These are phyloP conservation scores for Kuraishia piskuri DNA, from an alignment of 805 yeast species.

Conservation along the genomic window DNA sequence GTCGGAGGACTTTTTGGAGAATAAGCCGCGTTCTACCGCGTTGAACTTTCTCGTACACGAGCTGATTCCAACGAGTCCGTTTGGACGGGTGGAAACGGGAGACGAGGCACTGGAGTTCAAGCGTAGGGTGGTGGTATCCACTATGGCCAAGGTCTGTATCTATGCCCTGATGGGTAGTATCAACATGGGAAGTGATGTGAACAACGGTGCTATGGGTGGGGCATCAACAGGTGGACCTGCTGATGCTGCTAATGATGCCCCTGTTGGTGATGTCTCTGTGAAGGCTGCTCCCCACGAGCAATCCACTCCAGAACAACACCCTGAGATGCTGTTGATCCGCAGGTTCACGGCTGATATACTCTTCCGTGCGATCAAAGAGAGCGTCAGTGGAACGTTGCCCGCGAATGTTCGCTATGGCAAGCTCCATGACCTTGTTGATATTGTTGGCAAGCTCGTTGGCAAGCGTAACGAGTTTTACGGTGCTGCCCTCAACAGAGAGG, in stretches of 20 bases:
- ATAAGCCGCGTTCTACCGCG: constrained; percentile 68
- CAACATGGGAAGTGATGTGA: not conserved
- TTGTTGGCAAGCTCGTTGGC: constrained; percentile 35
- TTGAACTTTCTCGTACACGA: constrained; percentile 72
- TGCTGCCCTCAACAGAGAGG: constrained; percentile 35
- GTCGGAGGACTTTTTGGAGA: constrained; percentile 9
- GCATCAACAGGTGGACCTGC: too few species aligned
- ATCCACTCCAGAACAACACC: constrained; percentile 26
- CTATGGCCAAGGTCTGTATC: constrained; percentile 53
- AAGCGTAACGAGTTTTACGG: constrained; percentile 30
- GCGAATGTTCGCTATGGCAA: constrained; percentile 44
- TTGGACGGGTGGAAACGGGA: constrained; percentile 22
- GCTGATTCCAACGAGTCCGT: constrained; percentile 49
- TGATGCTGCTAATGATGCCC: too few species aligned
- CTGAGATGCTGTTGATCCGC: constrained; percentile 65
- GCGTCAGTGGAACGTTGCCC: constrained; percentile 16
- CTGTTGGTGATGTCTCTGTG: too few species aligned
- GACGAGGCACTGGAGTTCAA: constrained; percentile 31
- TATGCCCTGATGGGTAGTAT: constrained; percentile 38
- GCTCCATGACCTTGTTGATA: constrained; percentile 42
- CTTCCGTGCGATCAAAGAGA: constrained; percentile 51
- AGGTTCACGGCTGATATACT: constrained; percentile 66
- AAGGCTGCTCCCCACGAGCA: not conserved
- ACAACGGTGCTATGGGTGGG: too few species aligned
- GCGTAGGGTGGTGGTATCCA: constrained; percentile 49